Conservation (phyloP, 345 rosid genomes). For the Eucalyptus rudis region DNA sequence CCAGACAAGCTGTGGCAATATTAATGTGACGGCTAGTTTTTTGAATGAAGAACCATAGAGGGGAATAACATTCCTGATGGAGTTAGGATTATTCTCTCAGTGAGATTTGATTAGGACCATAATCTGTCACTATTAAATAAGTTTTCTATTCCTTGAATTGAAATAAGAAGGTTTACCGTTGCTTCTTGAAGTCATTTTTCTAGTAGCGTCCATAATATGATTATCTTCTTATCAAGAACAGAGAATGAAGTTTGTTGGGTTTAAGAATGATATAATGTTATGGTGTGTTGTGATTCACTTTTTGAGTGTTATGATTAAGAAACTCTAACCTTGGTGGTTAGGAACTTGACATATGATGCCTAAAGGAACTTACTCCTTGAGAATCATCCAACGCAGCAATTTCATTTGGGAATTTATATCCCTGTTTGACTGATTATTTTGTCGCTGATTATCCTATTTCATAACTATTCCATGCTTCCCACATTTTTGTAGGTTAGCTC, state of each 20-base stretch:
- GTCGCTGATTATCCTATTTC: background rate
- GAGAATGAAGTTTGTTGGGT: background rate
- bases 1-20: background rate
- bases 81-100: background rate
- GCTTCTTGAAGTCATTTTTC: background rate
- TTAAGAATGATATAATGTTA: background rate
- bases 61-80: background rate
- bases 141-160: background rate
- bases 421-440: background rate
- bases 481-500: constrained; percentile 61
- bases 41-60: background rate
- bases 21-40: background rate
- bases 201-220: background rate
- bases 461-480: background rate
- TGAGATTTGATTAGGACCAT: background rate
- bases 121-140: background rate
- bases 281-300: background rate
- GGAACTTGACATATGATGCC: background rate
- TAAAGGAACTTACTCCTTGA: background rate
- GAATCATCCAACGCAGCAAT: background rate
- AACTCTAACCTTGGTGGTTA: background rate
- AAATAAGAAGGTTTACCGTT: background rate
- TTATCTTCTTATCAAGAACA: background rate
- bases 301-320: background rate
- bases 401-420: background rate